phyloP scores from a whole-genome alignment of 2,329 filamentous ascomycete species.

The Mycosphaerelloides madeirae region DNA sequence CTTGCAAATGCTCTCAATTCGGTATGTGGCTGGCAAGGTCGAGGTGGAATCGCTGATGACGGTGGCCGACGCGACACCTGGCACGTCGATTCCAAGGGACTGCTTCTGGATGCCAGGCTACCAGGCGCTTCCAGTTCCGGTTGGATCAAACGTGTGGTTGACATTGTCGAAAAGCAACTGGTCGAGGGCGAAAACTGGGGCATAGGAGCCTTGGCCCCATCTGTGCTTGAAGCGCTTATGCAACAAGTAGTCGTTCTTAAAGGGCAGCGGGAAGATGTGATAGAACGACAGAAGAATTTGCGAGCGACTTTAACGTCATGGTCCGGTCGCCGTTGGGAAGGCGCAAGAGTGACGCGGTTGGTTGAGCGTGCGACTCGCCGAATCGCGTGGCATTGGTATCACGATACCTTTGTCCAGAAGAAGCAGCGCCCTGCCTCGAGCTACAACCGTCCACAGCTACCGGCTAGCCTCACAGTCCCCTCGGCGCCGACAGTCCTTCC shows the following conservation, averaged over 20 bases:
- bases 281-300: slow-evolving; percentile 37
- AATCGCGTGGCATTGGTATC: slow-evolving; percentile 81
- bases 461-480: slow-evolving; percentile 68
- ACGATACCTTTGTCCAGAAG: slow-evolving; percentile 66
- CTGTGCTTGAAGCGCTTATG: slow-evolving; percentile 39
- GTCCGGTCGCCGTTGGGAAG: slow-evolving; percentile 79
- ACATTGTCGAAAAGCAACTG: slow-evolving; percentile 85
- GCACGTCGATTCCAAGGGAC: slow-evolving; percentile 83
- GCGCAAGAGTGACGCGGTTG: slow-evolving; percentile 74
- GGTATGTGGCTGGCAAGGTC: slow-evolving; percentile 88
- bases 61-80: slow-evolving; percentile 75
- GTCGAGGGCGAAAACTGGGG: slow-evolving; percentile 85
- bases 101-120: slow-evolving; percentile 68
- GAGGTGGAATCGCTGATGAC: slow-evolving; percentile 77
- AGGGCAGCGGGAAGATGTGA: slow-evolving; percentile 26
- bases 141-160: slow-evolving; percentile 83
- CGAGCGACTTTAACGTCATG: slow-evolving; percentile 44
- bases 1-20: slow-evolving; percentile 93
- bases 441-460: slow-evolving; percentile 71
- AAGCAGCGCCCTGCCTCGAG: slow-evolving; percentile 52
- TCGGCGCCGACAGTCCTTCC: slow-evolving; percentile 90
- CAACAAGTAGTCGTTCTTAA: slow-evolving; percentile 44
- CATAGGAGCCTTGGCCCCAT: slow-evolving; percentile 55
- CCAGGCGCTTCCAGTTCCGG: slow-evolving; percentile 62
- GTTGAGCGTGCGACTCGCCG: slow-evolving; percentile 78